These are phyloP conservation scores for Lactarius quietus DNA, from an alignment of 768 basidiomycete genomes.

Conservation along the genomic window DNA sequence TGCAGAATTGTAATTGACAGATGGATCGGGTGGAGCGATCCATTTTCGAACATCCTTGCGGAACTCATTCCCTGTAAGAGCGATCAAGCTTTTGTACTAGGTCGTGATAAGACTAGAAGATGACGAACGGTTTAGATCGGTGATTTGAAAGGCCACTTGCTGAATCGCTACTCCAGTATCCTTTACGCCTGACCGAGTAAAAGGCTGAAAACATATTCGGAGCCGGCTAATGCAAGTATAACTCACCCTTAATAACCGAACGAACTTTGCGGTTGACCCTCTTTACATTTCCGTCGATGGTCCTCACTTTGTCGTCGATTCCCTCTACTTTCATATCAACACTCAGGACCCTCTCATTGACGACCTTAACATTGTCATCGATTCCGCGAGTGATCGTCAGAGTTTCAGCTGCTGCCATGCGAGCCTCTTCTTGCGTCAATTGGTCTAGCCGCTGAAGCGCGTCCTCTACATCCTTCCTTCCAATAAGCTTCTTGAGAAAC, in stretches of 20 bases:
- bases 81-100: not conserved
- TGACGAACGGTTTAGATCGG: not conserved
- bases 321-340: not conserved
- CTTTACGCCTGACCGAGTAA: not conserved
- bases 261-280: not conserved
- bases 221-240: not conserved
- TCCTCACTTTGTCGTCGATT: not conserved
- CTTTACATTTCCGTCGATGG: not conserved
- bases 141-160: not conserved
- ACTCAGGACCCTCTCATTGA: not conserved
- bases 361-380: not conserved
- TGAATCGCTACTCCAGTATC: not conserved
- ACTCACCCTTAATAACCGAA: not conserved
- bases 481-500: not conserved
- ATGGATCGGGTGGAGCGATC: not conserved
- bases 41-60: not conserved
- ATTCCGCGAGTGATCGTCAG: not conserved
- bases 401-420: not conserved
- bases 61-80: not conserved
- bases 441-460: not conserved
- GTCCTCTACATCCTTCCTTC: not conserved
- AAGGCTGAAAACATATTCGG: not conserved
- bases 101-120: not conserved
- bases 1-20: not conserved
- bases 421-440: not conserved